Evolutionary conservation across 2,329 filamentous ascomycete genomes (phyloP).

Genomic region (Ophioceras dolichostomum): DNA sequence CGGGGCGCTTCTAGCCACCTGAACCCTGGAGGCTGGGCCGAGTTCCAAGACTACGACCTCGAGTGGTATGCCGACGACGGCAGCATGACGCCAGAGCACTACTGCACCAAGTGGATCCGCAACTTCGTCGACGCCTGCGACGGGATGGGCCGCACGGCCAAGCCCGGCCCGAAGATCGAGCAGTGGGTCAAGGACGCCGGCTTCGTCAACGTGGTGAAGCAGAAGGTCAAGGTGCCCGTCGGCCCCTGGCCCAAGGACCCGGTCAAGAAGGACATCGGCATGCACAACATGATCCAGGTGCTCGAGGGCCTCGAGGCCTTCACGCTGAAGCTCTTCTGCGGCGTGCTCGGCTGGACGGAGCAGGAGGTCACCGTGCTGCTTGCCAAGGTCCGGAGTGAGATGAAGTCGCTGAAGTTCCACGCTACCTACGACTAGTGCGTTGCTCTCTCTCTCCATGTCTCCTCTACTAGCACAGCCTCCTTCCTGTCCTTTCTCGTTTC

Average conservation of each 20-base stretch:
- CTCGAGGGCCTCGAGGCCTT: neutral
- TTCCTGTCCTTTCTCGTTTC: too few relatives aligned
- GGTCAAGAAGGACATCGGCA: constrained; percentile 22
- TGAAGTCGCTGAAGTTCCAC: too few relatives aligned
- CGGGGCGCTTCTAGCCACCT: too few relatives aligned
- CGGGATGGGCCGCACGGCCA: constrained; percentile 5
- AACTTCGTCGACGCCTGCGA: constrained; percentile 7
- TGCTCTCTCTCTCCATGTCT: too few relatives aligned
- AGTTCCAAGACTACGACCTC: constrained; percentile 12
- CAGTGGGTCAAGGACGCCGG: constrained; percentile 17
- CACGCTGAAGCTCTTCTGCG: neutral
- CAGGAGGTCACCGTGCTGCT: neutral
- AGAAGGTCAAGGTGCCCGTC: constrained; percentile 17
- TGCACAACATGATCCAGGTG: constrained; percentile 15
- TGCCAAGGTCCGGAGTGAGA: neutral
- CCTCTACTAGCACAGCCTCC: too few relatives aligned
- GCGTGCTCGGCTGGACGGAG: neutral
- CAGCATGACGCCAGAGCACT: constrained; percentile 7
- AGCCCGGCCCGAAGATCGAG: constrained; percentile 5
- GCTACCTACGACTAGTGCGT: too few relatives aligned
- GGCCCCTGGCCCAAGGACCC: constrained; percentile 22
- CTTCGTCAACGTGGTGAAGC: constrained; percentile 17
- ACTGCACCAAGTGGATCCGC: constrained; percentile 10
- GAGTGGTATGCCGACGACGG: constrained; percentile 7
- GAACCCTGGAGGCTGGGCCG: constrained; percentile 11